Conservation (phyloP, 2,329 filamentous ascomycete species). For the Penicillium sp. region DNA sequence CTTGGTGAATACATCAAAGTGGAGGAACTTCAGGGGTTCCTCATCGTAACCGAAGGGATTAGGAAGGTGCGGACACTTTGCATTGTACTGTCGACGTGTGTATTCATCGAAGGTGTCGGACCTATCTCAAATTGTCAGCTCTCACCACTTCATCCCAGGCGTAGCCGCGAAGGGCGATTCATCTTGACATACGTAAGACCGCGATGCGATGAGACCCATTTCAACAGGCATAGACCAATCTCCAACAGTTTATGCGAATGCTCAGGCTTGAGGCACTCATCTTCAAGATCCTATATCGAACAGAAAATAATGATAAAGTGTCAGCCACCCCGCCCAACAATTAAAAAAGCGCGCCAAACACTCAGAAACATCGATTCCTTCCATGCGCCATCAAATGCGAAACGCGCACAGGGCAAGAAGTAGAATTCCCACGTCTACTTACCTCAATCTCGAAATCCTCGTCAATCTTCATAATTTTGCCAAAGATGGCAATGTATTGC, state of each 20-base stretch:
- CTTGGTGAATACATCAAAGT: constrained; percentile 82
- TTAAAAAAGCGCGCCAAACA: not conserved
- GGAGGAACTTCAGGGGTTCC: constrained; percentile 69
- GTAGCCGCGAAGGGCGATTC: not conserved
- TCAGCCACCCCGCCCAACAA: constrained; percentile 7
- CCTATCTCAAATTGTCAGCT: constrained; percentile 49
- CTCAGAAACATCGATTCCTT: not conserved
- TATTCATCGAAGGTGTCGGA: constrained; percentile 91
- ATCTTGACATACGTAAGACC: constrained; percentile 75
- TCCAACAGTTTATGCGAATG: constrained; percentile 73
- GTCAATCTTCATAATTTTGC: constrained; percentile 83
- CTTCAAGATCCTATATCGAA: constrained; percentile 72
- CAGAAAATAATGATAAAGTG: not conserved
- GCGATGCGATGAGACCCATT: constrained; percentile 90
- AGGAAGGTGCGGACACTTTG: constrained; percentile 68
- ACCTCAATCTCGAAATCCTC: constrained; percentile 90
- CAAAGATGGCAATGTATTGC: constrained; percentile 93
- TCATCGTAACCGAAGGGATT: constrained; percentile 88
- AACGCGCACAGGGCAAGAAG: not conserved
- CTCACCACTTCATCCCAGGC: not conserved
- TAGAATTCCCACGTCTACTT: constrained; percentile 29
- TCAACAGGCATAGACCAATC: constrained; percentile 83
- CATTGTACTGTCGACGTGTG: constrained; percentile 79
- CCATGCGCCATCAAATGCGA: constrained; percentile 11
- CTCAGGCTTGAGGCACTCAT: constrained; percentile 76